phyloP scores from a whole-genome alignment of 768 basidiomycete species.

The Lepiota brunneoincarnata region DNA sequence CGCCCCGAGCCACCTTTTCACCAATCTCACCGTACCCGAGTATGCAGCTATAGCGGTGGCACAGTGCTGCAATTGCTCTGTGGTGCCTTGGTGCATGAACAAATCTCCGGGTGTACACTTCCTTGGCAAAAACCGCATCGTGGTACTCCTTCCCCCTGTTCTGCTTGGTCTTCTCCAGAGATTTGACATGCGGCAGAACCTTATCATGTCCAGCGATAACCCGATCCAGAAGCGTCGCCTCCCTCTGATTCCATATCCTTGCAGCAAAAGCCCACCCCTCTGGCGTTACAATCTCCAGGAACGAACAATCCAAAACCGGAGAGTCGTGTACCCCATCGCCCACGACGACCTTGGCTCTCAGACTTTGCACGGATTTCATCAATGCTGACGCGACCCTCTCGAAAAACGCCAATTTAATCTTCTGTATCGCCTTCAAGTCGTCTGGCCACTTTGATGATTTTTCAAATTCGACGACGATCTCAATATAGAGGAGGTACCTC shows the following conservation, averaged over 20 bases:
- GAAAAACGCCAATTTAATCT: slow-evolving; percentile 91
- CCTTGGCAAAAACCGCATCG: slow-evolving; percentile 54
- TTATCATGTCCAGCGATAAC: slow-evolving; percentile 48
- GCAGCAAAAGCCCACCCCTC: slow-evolving; percentile 87
- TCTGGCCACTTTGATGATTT: slow-evolving; percentile 94
- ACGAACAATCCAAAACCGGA: slow-evolving; percentile 64
- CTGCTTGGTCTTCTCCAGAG: slow-evolving; percentile 28
- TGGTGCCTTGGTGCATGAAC: slow-evolving; percentile 84
- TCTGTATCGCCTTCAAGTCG: slow-evolving; percentile 88
- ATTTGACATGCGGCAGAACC: slow-evolving; percentile 35
- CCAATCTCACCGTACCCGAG: slow-evolving; percentile 79
- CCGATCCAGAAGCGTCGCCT: slow-evolving; percentile 73
- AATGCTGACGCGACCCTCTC: slow-evolving; percentile 73
- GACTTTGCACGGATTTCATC: slow-evolving; percentile 46
- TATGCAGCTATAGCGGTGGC: slow-evolving; percentile 79
- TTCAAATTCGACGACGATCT: slow-evolving; percentile 85
- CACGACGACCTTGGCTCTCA: slow-evolving; percentile 58
- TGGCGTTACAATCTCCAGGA: slow-evolving; percentile 73
- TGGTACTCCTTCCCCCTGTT: slow-evolving; percentile 47
- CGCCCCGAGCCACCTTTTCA: slow-evolving; percentile 89
- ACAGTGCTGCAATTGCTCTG: slow-evolving; percentile 72
- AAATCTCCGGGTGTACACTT: slow-evolving; percentile 68
- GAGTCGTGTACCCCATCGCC: slow-evolving; percentile 39
- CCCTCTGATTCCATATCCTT: slow-evolving; percentile 85
- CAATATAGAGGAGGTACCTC: slow-evolving; percentile 66